Base-by-base conservation (phyloP, 2,329 filamentous ascomycete species). In the Zopfia rhizophila region DNA sequence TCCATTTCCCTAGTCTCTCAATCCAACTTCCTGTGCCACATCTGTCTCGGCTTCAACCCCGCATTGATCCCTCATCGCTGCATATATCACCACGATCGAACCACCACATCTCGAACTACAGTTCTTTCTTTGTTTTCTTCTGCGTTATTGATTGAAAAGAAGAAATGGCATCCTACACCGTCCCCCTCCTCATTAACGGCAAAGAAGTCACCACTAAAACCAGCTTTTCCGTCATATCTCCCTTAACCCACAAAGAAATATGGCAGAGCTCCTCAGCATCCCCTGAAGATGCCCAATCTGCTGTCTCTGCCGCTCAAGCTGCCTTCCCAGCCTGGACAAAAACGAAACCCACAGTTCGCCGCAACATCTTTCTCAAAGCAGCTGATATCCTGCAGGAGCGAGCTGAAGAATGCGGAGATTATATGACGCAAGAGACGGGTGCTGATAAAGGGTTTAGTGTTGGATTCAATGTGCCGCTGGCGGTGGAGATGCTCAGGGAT, bases 261-360 rank as follows among this genome's bases (percentile, higher is more conserved):
- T 76, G 85, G 62, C 75, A 81, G 52, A 77, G 79, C 45, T 82
- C 81, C 45, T 78, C 80, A 23, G 83, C 81, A 23, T 83, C 84
- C 3, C 73, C 80, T 25, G 68, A 76, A 7, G 77, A 85, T 57
- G 81, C 82, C 33, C 70, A 75, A 2, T 76, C 82, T 53, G 86
- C 86, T 19, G 71, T 81, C 13, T 71, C 75, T 7, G 81, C 85
- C 7, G 89, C 89, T 1, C 76, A 84, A n/a, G 75, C 77, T 11
- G 89, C 90, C 1, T 87, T 90, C 69, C 81, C 80, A 30, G 72
- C 79, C 47, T 96, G 90, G 90, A 78, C 81, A 30, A 82, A 81
- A 54, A 82, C 82, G 3, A 84, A 82, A 32, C 82, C 85, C 1
- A 63, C 75, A 17, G 65, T 78, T 17, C 86, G 88, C 27, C 84